phyloP scores from a whole-genome alignment of 2,329 filamentous ascomycete genomes.

The Fusarium sp. region DNA sequence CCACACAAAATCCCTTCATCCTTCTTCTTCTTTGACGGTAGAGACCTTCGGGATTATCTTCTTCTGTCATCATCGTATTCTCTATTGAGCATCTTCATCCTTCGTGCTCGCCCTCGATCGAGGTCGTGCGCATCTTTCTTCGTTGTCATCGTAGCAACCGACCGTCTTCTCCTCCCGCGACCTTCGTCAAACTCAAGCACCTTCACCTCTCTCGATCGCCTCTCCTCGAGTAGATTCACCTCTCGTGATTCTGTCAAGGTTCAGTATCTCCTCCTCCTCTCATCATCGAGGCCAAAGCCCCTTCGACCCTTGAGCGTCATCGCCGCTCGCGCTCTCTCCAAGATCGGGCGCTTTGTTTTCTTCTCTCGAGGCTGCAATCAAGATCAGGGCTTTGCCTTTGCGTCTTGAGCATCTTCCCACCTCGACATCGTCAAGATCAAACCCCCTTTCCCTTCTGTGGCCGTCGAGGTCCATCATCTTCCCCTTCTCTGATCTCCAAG shows the following conservation, averaged over 20 bases:
- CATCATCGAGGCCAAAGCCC: not conserved
- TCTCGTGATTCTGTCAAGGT: not conserved
- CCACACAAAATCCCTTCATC: not conserved
- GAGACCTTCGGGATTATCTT: not conserved
- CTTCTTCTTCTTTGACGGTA: not conserved
- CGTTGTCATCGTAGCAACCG: not conserved
- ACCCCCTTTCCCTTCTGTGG: not conserved
- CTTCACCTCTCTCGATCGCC: not conserved
- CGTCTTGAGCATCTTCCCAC: not conserved
- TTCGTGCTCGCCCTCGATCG: not conserved
- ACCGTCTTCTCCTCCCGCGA: not conserved
- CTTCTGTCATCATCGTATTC: not conserved
- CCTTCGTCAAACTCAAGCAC: not conserved
- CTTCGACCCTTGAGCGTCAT: not conserved
- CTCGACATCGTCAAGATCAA: not conserved
- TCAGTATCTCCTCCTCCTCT: not conserved
- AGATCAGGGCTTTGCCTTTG: not conserved
- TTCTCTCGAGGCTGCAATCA: not conserved
- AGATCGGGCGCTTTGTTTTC: not conserved
- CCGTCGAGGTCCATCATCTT: not conserved
- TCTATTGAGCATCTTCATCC: not conserved
- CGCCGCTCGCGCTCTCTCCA: not conserved
- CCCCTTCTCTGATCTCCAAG: not conserved
- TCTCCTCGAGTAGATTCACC: not conserved
- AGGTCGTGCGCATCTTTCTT: not conserved